Evolutionary conservation across 2,329 filamentous ascomycete species (phyloP).

Genomic region (Coniochaeta hoffmannii): DNA sequence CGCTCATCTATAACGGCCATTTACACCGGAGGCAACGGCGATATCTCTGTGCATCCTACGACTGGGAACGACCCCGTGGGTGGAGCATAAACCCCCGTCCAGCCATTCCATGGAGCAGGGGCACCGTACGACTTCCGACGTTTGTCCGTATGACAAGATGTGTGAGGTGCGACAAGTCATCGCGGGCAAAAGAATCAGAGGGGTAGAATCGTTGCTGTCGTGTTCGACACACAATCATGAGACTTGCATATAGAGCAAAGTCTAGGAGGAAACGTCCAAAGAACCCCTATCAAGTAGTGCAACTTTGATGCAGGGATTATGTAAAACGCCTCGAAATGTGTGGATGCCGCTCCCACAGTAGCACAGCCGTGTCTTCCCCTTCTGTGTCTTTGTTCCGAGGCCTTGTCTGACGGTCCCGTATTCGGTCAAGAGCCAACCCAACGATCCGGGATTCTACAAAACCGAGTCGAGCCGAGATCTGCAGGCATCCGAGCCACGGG

Average conservation of each 20-base stretch:
- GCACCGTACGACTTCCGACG: not conserved
- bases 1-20: not conserved
- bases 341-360: not conserved
- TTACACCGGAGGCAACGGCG: not conserved
- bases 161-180: not conserved
- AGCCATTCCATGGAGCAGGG: not conserved
- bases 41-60: not conserved
- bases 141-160: not conserved
- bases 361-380: not conserved
- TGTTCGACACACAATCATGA: not conserved
- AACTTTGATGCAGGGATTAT: not conserved
- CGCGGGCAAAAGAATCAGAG: not conserved
- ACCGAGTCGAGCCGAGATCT: not conserved
- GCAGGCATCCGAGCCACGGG: not conserved
- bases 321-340: not conserved
- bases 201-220: not conserved
- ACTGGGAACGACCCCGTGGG: not conserved
- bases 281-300: not conserved
- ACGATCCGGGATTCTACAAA: not conserved
- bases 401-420: not conserved
- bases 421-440: not conserved
- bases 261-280: not conserved
- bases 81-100: not conserved
- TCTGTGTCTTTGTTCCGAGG: not conserved
- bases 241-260: not conserved